These are phyloP conservation scores for Pythium guiyangense DNA, from an alignment of 352 stramenopile genomes.

Conservation along the genomic window DNA sequence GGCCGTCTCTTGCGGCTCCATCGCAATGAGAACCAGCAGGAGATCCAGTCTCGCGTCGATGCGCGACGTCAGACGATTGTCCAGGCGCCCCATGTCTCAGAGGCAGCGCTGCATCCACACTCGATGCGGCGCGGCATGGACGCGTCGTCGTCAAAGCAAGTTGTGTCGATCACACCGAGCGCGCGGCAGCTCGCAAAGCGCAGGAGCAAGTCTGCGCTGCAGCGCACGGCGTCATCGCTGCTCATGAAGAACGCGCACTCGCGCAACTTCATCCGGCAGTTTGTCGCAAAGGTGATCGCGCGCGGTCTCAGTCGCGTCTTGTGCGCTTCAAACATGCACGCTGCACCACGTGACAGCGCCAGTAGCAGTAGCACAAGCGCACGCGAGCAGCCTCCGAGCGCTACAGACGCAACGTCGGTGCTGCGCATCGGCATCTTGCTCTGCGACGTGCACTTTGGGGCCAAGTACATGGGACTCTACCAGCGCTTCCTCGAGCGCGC, in stretches of 20 bases:
- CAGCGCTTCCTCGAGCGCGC: constrained; percentile 29
- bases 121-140: background rate
- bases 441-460: constrained; percentile 36
- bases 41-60: constrained; percentile 6
- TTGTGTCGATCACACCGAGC: background rate
- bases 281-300: constrained; percentile 24
- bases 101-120: background rate
- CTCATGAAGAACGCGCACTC: constrained; percentile 14
- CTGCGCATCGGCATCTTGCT: constrained; percentile 33
- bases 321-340: constrained; percentile 29
- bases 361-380: constrained; percentile 2
- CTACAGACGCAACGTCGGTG: background rate
- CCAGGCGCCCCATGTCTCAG: background rate
- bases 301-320: constrained; percentile 28
- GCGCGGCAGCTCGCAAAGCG: background rate
- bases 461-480: constrained; percentile 34
- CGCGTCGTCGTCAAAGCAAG: background rate
- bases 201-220: background rate
- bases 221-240: background rate
- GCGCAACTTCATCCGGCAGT: constrained; percentile 24
- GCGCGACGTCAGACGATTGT: constrained; percentile 4
- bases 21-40: constrained; percentile 8
- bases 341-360: background rate
- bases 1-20: constrained; percentile 20
- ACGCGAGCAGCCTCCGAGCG: background rate